These are phyloP conservation scores for Tolypocladium ovalisporum DNA, from an alignment of 2,329 filamentous ascomycete species.

Conservation along the genomic window DNA sequence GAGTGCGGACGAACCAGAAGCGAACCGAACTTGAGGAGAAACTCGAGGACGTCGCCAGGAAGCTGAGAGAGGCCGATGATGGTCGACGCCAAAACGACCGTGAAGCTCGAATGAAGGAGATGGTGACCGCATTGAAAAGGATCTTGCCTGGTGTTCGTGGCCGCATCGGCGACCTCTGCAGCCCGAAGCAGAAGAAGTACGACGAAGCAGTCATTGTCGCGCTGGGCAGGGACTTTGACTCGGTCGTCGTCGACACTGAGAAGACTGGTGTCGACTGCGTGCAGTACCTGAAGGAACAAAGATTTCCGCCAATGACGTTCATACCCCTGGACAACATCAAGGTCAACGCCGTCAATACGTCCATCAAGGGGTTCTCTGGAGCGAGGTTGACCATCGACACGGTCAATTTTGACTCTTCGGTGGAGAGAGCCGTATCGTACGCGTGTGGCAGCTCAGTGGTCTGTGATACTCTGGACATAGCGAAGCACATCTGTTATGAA, in stretches of 20 bases:
- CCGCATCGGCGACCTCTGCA: constrained; percentile 82
- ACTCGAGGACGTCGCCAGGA: constrained; percentile 67
- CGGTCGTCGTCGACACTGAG: constrained; percentile 89
- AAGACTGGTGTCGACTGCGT: constrained; percentile 92
- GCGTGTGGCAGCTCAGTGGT: constrained; percentile 93
- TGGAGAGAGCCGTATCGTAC: constrained; percentile 88
- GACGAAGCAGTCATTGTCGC: constrained; percentile 88
- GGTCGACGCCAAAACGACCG: constrained; percentile 76
- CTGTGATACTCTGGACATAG: constrained; percentile 76
- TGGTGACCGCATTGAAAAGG: constrained; percentile 75
- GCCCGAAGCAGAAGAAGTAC: constrained; percentile 94
- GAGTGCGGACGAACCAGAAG: constrained; percentile 68
- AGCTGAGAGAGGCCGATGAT: constrained; percentile 76
- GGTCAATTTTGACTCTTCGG: constrained; percentile 79
- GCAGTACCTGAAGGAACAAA: constrained; percentile 83
- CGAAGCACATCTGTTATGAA: constrained; percentile 82
- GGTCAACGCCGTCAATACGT: constrained; percentile 80
- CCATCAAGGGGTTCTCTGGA: constrained; percentile 78
- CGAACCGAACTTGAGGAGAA: constrained; percentile 88
- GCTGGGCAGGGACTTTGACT: constrained; percentile 85
- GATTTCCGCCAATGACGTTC: constrained; percentile 80
- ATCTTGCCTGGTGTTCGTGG: constrained; percentile 89
- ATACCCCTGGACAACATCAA: constrained; percentile 97
- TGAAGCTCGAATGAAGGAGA: constrained; percentile 69
- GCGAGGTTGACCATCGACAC: constrained; percentile 89